These are phyloP conservation scores for Penicillium sp. DNA, from an alignment of 2,329 filamentous ascomycete species.

Conservation along the genomic window DNA sequence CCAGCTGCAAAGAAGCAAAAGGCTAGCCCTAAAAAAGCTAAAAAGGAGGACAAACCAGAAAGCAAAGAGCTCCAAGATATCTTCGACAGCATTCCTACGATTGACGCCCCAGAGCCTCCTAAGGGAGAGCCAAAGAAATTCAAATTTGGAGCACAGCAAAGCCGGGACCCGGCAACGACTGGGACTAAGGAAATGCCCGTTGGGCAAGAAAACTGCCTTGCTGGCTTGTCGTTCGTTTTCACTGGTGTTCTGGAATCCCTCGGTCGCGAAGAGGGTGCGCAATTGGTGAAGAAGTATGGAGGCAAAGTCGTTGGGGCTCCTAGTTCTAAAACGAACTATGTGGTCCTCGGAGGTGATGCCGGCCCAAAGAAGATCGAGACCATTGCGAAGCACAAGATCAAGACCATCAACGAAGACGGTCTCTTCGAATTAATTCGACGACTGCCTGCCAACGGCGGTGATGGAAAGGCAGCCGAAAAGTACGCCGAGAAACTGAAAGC, in stretches of 20 bases:
- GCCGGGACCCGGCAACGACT: conserved; percentile 63
- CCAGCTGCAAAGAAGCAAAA: conserved; percentile 50
- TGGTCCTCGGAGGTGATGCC: conserved; percentile 86
- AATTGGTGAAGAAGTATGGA: conserved; percentile 87
- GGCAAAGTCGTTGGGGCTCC: conserved; percentile 84
- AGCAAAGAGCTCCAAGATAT: conserved; percentile 76
- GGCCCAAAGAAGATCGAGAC: conserved; percentile 90
- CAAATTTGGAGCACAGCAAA: conserved; percentile 67
- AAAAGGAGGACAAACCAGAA: conserved; percentile 58
- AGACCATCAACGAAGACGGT: conserved; percentile 91
- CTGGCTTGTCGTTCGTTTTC: conserved; percentile 89
- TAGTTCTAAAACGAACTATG: conserved; percentile 90
- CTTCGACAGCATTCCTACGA: conserved; percentile 79
- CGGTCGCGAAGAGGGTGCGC: conserved; percentile 79
- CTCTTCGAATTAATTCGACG: conserved; percentile 80
- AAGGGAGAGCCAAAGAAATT: conserved; percentile 70
- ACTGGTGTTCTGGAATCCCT: conserved; percentile 82
- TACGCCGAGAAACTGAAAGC: conserved; percentile 79
- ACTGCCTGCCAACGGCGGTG: conserved; percentile 82
- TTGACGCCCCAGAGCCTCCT: conserved; percentile 81
- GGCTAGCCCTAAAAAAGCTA: conserved; percentile 62
- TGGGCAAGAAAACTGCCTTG: conserved; percentile 85
- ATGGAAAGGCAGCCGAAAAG: conserved; percentile 83
- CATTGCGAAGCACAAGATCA: conserved; percentile 75
- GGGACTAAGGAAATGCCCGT: conserved; percentile 71